Evolutionary conservation across 768 basidiomycete genomes (phyloP).

Genomic region (Auricularia cornea): DNA sequence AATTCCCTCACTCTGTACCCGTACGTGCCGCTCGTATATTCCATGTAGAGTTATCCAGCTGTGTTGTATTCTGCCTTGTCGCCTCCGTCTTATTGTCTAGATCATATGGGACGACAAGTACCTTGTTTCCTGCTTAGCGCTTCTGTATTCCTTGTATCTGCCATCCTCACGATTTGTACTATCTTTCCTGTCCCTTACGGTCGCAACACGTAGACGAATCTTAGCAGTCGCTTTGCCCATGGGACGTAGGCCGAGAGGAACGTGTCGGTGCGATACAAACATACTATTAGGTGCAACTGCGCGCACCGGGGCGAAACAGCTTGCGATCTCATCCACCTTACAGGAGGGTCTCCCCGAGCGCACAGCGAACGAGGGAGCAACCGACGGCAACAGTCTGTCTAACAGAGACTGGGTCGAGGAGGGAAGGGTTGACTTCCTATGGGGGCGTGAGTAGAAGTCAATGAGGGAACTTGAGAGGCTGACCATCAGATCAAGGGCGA

Average conservation of each 20-base stretch:
- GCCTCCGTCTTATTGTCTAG: no score
- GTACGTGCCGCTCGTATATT: not conserved
- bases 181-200: not conserved
- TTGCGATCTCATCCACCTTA: not conserved
- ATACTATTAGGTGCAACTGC: no score
- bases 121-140: no score
- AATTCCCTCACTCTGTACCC: not conserved
- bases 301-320: no score
- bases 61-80: no score
- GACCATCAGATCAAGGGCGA: slow-evolving; percentile 92
- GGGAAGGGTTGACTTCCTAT: slow-evolving; percentile 94
- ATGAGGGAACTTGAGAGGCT: slow-evolving; percentile 14
- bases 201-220: not conserved
- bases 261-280: no score
- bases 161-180: not conserved
- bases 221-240: no score
- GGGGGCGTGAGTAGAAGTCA: slow-evolving; percentile 2
- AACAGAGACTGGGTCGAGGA: slow-evolving; percentile 66
- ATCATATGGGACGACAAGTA: no score
- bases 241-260: no score
- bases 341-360: slow-evolving; percentile 51
- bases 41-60: no score
- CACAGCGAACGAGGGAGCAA: slow-evolving; percentile 74
- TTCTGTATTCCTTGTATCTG: not conserved
- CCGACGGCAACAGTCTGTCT: slow-evolving; percentile 86